Conservation (phyloP, 192 early-diverging fungal species). For the Backusella mclennaniae region DNA sequence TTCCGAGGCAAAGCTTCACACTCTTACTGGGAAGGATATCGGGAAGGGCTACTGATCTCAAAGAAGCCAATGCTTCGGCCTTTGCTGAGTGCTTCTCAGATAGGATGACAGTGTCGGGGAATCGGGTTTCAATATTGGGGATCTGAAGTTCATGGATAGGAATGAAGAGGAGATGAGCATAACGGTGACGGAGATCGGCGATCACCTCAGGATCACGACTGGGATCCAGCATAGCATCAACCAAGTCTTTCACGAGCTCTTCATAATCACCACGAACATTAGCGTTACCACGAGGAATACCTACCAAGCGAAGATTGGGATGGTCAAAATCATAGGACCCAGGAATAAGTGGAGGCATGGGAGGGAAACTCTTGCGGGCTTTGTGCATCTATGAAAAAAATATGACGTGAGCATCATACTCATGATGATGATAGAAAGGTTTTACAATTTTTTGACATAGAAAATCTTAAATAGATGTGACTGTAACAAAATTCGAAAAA, state of each 20-base stretch:
- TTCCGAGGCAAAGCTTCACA: constrained; percentile 61
- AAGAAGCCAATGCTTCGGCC: constrained; percentile 56
- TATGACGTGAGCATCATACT: not conserved
- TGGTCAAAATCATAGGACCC: constrained; percentile 40
- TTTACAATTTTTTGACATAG: not conserved
- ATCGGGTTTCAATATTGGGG: constrained; percentile 51
- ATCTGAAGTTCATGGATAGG: constrained; percentile 64
- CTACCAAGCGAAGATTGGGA: constrained; percentile 45
- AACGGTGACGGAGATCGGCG: constrained; percentile 3
- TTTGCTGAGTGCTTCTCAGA: constrained; percentile 31
- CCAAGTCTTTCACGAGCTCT: constrained; percentile 34
- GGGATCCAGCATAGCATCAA: constrained; percentile 19
- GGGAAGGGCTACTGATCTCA: constrained; percentile 53
- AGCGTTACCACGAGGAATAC: constrained; percentile 43
- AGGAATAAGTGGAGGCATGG: constrained; percentile 45
- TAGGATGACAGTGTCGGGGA: constrained; percentile 43
- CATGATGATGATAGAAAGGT: not conserved
- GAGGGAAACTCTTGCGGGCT: constrained; percentile 52
- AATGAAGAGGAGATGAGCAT: constrained; percentile 42
- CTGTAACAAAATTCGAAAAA: not conserved
- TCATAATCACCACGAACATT: constrained; percentile 48
- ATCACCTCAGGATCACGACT: not conserved
- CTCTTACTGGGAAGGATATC: constrained; percentile 32
- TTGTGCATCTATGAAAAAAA: constrained; percentile 54
- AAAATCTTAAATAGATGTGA: not conserved